Percentiles rank a stretch among this genome's conserved stretches.
Evolutionary conservation across 2,329 filamentous ascomycete species (phyloP).

Genomic region (Neodidymelliopsis sp.): DNA sequence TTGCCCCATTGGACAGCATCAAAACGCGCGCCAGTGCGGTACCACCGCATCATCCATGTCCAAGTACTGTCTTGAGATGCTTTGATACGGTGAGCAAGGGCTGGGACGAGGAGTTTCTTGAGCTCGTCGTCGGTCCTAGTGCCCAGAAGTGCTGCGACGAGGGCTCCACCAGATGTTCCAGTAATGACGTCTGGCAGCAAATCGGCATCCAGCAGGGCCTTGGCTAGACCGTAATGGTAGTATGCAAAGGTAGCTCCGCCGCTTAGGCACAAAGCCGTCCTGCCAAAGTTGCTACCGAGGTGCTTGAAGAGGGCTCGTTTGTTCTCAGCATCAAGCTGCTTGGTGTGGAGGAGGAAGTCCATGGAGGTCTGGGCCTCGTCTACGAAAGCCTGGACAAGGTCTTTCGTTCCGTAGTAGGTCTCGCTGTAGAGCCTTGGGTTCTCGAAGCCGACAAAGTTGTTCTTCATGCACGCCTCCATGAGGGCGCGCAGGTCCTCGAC

Average conservation of each 20-base stretch:
- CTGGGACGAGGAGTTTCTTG: slow-evolving; percentile 82
- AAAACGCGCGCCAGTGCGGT: slow-evolving; percentile 89
- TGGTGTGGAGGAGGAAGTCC: slow-evolving; percentile 71
- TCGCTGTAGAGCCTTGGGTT: slow-evolving; percentile 95
- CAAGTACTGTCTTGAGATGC: slow-evolving; percentile 81
- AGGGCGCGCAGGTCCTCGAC: slow-evolving; percentile 79
- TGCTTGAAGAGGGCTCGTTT: slow-evolving; percentile 88
- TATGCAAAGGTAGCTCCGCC: slow-evolving; percentile 95
- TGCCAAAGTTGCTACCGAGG: slow-evolving; percentile 86
- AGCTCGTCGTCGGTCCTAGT: slow-evolving; percentile 93
- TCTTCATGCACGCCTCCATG: slow-evolving; percentile 92
- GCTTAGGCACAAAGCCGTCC: slow-evolving; percentile 90
- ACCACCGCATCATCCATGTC: slow-evolving; percentile 85
- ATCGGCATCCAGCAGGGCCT: slow-evolving; percentile 84
- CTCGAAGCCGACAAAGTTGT: slow-evolving; percentile 95
- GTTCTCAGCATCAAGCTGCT: slow-evolving; percentile 71
- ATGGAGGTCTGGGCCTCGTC: slow-evolving; percentile 80
- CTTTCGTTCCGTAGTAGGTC: slow-evolving; percentile 97
- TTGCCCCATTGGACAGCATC: slow-evolving; percentile 92
- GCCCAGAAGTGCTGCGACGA: slow-evolving; percentile 85
- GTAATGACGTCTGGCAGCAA: slow-evolving; percentile 93
- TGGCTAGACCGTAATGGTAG: slow-evolving; percentile 93
- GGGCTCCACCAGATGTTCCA: slow-evolving; percentile 90
- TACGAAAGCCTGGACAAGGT: slow-evolving; percentile 86
- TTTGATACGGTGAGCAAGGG: slow-evolving; percentile 82